Percentiles rank a stretch among this genome's conserved stretches.
These are phyloP conservation scores for Eimeria sp. DNA, from an alignment of 169 alveolate species.

Conservation along the genomic window DNA sequence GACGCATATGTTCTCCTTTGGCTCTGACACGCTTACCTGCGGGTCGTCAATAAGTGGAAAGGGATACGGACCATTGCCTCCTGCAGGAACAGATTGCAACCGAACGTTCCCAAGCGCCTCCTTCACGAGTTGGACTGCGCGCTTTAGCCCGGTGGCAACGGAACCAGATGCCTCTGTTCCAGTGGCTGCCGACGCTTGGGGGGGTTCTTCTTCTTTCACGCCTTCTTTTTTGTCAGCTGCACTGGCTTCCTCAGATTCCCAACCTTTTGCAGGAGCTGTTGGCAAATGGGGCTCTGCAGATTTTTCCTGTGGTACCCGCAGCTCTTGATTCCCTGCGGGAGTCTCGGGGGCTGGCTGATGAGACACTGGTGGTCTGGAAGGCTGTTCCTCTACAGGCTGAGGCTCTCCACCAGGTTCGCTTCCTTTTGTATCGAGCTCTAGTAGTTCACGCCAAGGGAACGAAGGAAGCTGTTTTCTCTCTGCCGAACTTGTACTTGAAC, in stretches of 20 bases:
- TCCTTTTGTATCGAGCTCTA: not conserved
- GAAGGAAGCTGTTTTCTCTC: not conserved
- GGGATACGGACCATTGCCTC: not conserved
- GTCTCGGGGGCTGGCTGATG: too few relatives aligned
- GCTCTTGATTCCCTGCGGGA: not conserved
- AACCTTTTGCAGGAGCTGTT: not conserved
- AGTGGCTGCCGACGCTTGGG: not conserved
- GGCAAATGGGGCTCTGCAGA: not conserved
- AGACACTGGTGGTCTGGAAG: not conserved
- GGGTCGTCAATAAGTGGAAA: not conserved
- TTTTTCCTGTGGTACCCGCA: not conserved
- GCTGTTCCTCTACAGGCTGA: not conserved
- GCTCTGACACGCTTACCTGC: not conserved
- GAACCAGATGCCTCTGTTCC: not conserved
- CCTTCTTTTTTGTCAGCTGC: not conserved
- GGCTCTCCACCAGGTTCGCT: not conserved
- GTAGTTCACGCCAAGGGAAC: not conserved
- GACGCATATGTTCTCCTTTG: not conserved
- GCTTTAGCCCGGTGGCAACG: not conserved
- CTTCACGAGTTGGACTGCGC: not conserved
- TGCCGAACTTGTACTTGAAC: not conserved
- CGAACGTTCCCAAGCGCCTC: too few relatives aligned
- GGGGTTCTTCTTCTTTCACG: not conserved
- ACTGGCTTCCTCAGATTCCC: not conserved
- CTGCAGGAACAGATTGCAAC: too few relatives aligned